A percentile compares a stretch with the other conserved stretches of the same genome.
Conservation (phyloP, 495 filamentous ascomycete genomes). For the Bryoglossum gracile region DNA sequence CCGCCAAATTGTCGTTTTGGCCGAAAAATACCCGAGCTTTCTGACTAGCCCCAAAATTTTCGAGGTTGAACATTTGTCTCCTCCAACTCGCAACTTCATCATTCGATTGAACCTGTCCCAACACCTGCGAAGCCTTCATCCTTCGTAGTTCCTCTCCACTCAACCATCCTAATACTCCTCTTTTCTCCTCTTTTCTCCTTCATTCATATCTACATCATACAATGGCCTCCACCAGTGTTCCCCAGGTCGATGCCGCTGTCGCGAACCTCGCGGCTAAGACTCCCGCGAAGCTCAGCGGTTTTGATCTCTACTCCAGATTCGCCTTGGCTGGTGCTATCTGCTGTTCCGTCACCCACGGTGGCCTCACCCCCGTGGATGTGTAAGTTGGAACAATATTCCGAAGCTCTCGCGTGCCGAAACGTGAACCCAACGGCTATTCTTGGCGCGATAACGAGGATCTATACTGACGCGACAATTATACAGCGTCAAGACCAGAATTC, state of each 20-base stretch:
- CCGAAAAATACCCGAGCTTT: not conserved
- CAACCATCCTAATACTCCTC: conserved; percentile 17
- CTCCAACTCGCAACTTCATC: not conserved
- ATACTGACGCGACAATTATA: conserved; percentile 12
- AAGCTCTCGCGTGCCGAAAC: not conserved
- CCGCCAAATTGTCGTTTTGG: not conserved
- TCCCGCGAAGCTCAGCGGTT: conserved; percentile 32
- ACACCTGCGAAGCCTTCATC: conserved; percentile 3
- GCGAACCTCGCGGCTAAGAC: conserved; percentile 31
- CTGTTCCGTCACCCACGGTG: conserved; percentile 78
- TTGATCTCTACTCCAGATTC: conserved; percentile 47
- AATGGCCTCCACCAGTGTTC: conserved; percentile 29
- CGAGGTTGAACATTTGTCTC: not conserved
- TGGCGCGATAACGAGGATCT: conserved; percentile 11
- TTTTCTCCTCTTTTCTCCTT: conserved; percentile 2
- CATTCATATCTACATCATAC: conserved; percentile 17
- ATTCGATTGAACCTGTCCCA: not conserved
- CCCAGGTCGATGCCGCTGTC: conserved; percentile 36
- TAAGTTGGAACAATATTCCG: conserved; percentile 40
- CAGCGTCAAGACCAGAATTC: conserved; percentile 93
- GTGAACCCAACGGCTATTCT: not conserved
- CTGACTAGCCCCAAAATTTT: not conserved
- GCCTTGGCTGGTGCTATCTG: conserved; percentile 78
- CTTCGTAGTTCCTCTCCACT: conserved; percentile 23
- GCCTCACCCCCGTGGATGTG: conserved; percentile 81